phyloP scores from a whole-genome alignment of 441 rosid species.

The Eruca vesicaria region DNA sequence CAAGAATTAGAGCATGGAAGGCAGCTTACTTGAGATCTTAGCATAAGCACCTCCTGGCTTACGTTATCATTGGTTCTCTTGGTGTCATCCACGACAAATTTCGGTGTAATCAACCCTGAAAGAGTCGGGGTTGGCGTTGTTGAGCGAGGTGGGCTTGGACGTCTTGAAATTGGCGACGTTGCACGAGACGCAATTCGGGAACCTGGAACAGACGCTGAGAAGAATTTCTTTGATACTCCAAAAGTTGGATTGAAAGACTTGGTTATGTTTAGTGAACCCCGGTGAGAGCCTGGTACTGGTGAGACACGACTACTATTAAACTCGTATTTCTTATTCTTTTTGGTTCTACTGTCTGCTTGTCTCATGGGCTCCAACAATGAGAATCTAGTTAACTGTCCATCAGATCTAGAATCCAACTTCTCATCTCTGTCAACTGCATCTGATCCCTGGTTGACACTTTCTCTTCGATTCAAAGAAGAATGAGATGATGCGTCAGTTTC shows the following conservation, averaged over 20 bases:
- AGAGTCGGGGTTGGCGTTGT: slow-evolving; percentile 95
- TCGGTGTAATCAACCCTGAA: slow-evolving; percentile 80
- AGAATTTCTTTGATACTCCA: slow-evolving; percentile 90
- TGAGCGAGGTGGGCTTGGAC: slow-evolving; percentile 93
- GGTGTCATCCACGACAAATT: slow-evolving; percentile 63
- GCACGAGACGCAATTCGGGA: slow-evolving; percentile 97
- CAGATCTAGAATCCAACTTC: slow-evolving; percentile 76
- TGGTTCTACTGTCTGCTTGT: slow-evolving; percentile 67
- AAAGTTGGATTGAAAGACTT: slow-evolving; percentile 83
- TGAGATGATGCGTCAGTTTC: slow-evolving; percentile 68
- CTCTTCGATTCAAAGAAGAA: slow-evolving; percentile 73
- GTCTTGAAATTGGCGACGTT: slow-evolving; percentile 93
- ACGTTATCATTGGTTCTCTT: slow-evolving; percentile 69
- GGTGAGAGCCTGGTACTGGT: slow-evolving; percentile 78
- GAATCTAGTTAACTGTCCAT: slow-evolving; percentile 71
- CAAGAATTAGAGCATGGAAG: background rate
- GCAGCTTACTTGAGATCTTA: slow-evolving; percentile 73
- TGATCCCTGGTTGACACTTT: slow-evolving; percentile 58
- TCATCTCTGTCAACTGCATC: slow-evolving; percentile 70
- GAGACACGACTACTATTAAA: slow-evolving; percentile 92
- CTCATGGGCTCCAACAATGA: slow-evolving; percentile 79
- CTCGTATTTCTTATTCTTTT: slow-evolving; percentile 82
- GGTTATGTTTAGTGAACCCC: slow-evolving; percentile 72
- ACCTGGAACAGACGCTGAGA: slow-evolving; percentile 99
- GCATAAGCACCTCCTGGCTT: slow-evolving; percentile 78